Evolutionary conservation across 208 protist genomes (phyloP), one percentile per base, ranked within the genome.

Genomic region (Trypanosoma platydactyli): DNA sequence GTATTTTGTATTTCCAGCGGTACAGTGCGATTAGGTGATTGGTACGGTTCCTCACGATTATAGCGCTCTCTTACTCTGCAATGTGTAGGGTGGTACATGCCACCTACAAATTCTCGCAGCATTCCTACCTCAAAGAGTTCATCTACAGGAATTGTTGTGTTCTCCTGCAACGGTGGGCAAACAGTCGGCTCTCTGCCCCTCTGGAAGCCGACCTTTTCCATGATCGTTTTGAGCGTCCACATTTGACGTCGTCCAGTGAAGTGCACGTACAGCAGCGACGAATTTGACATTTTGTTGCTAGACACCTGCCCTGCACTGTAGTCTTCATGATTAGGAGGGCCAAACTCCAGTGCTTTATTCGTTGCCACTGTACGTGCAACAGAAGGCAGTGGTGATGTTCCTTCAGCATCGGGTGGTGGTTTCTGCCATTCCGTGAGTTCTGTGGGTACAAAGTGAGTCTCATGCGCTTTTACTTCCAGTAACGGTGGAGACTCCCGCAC

Each of bases 31-130:
- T 18, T 41, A 24, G 25, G 5, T 53, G 1, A 33, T 51, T 59
- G 33, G 27, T 49, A 1, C 18, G 16, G 9, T n/a, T n/a, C 18
- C 42, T 46, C 38, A 22, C 7, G 41, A 41, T 29, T 50, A 40
- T 57, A 15, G 12, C 27, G 16, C 48, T 41, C 46, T 53, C 16
- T 29, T 25, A n/a, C 18, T 15, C 45, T 58, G 35, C 66, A 72
- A 46, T 72, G 48, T 22, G 52, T 30, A 20, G 49, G 54, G 44
- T 72, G 58, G 35, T 64, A 72, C 56, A 72, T 64, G n/a, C 66
- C 66, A n/a, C 66, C 66, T 11, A 65, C 5, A 60, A 72, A 72
- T 42, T 72, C 66, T 22, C 56, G 46, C 25, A 72, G 0, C 58
- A 72, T 65, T 24, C 66, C 66, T 53, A 72, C 20, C 35, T 65